A percentile compares a stretch with the other conserved stretches of the same genome.
Evolutionary conservation across 1,284 basidiomycete species (phyloP).

Genomic region (Golubevia pallescens): DNA sequence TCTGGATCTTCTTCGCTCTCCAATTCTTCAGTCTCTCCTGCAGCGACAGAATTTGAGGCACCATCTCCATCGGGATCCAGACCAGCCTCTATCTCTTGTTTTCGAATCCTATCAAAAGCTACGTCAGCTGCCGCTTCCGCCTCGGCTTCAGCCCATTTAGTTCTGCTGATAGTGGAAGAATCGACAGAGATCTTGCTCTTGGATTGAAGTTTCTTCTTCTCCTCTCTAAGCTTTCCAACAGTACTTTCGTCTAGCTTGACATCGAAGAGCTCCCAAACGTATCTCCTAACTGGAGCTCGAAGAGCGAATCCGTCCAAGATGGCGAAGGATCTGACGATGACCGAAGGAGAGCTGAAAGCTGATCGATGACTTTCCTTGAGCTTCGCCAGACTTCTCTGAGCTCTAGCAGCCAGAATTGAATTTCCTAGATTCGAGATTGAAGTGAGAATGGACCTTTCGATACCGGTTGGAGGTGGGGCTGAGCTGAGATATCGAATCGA

Average conservation of each 20-base stretch:
- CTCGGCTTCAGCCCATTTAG: no score
- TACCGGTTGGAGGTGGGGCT: conserved; percentile 72
- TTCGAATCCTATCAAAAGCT: no score
- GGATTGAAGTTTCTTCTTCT: no score
- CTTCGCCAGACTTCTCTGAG: conserved; percentile 39
- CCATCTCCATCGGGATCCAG: no score
- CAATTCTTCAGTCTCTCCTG: no score
- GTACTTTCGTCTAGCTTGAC: conserved; percentile 69
- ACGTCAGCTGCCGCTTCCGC: no score
- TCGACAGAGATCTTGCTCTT: no score
- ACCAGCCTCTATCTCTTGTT: no score
- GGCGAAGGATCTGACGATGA: conserved; percentile 76
- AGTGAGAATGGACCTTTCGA: conserved; percentile 84
- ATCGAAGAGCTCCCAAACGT: conserved; percentile 90
- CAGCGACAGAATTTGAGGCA: no score
- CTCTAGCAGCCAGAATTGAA: conserved; percentile 78
- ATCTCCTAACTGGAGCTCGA: conserved; percentile 84
- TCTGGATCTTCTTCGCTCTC: no score
- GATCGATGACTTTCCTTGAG: conserved; percentile 69
- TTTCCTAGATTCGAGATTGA: conserved; percentile 93
- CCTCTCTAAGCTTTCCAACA: conserved; percentile 1
- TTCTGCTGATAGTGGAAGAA: no score
- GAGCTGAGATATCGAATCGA: conserved; percentile 21
- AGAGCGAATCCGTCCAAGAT: conserved; percentile 71
- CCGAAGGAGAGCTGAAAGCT: conserved; percentile 68